Evolutionary conservation across 768 basidiomycete genomes (phyloP).

Genomic region (Leucocoprinus leucothites): DNA sequence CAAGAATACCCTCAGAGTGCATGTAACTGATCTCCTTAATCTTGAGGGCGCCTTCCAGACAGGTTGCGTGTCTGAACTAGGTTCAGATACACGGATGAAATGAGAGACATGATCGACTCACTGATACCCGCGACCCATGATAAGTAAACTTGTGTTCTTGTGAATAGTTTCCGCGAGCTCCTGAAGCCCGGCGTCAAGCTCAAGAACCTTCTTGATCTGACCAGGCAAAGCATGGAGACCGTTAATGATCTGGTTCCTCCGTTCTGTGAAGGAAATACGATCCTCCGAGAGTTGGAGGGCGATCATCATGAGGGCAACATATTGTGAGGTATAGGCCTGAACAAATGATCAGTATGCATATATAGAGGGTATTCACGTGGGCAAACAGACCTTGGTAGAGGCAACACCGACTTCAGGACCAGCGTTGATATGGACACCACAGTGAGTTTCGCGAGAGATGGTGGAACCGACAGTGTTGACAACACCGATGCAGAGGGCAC

Average conservation of each 20-base stretch:
- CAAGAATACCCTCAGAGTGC: conserved; percentile 87
- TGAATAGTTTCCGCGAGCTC: conserved; percentile 79
- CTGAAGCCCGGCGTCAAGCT: conserved; percentile 72
- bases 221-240: conserved; percentile 87
- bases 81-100: neutral
- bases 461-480: conserved; percentile 99
- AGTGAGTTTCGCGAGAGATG: conserved; percentile 96
- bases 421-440: conserved; percentile 99
- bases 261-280: conserved; percentile 87
- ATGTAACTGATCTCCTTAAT: conserved; percentile 99
- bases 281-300: conserved; percentile 98
- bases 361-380: neutral
- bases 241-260: conserved; percentile 90
- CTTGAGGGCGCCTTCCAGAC: conserved; percentile 96
- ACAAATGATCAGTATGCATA: conserved; percentile 8
- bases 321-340: conserved; percentile 97
- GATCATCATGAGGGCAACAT: conserved; percentile 97
- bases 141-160: conserved; percentile 81
- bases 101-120: conserved; percentile 32
- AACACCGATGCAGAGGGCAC: conserved; percentile 94
- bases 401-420: conserved; percentile 99
- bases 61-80: conserved; percentile 76
- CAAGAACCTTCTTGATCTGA: conserved; percentile 86
- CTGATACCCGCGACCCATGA: conserved; percentile 99
- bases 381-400: conserved; percentile 77